phyloP scores from a whole-genome alignment of 805 yeast genomes.

The Groenewaldozyma salmanticensis region DNA sequence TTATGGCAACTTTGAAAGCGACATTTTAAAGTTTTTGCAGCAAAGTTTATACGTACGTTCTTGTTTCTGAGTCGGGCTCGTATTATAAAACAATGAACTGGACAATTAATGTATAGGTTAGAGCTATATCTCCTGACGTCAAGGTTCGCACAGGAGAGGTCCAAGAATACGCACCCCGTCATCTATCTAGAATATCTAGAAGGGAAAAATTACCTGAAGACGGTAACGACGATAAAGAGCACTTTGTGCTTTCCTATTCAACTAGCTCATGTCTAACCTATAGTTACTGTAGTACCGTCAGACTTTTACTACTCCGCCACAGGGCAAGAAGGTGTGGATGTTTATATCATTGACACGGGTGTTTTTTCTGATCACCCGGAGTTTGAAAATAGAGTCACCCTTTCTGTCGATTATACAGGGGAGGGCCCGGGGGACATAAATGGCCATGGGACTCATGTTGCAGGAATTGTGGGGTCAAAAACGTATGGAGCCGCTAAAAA shows the following conservation, averaged over 20 bases:
- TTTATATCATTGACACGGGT: constrained; percentile 81
- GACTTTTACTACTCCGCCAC: constrained; percentile 14
- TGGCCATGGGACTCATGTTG: constrained; percentile 93
- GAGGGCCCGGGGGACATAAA: constrained; percentile 52
- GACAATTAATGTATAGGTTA: constrained; percentile 35
- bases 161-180: constrained; percentile 47
- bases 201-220: constrained; percentile 17
- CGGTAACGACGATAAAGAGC: background rate
- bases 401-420: constrained; percentile 38
- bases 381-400: constrained; percentile 34
- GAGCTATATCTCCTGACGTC: constrained; percentile 61
- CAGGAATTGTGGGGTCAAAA: constrained; percentile 74
- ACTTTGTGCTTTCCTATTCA: background rate
- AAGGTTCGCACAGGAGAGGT: constrained; percentile 44
- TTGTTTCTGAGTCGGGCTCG: no score
- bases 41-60: constrained; percentile 12
- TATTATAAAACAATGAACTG: no score
- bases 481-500: constrained; percentile 78
- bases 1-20: constrained; percentile 47
- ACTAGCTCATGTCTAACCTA: constrained; percentile 2
- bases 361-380: constrained; percentile 35
- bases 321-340: constrained; percentile 53
- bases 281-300: background rate
- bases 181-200: constrained; percentile 25
- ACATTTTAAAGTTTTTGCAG: constrained; percentile 35